Evolutionary conservation across 352 stramenopile species (phyloP).

Genomic region (Saprolegnia diclina): DNA sequence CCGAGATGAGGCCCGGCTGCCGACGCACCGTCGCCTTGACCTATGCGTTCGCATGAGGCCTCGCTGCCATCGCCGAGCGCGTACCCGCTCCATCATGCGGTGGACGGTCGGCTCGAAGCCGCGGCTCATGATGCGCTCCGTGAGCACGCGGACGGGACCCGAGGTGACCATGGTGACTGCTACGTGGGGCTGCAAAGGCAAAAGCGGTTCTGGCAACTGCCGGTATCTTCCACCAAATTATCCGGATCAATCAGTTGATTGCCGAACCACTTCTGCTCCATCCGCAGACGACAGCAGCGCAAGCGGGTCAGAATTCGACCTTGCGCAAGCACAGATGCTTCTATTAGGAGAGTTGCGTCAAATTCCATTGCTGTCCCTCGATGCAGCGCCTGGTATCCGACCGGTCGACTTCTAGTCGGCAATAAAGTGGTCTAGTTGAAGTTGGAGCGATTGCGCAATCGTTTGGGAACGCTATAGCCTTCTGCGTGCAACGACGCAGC

Average conservation of each 20-base stretch:
- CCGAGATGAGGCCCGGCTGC: conserved; percentile 66
- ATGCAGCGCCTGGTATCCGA: background rate
- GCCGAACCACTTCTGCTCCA: background rate
- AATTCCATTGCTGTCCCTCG: background rate
- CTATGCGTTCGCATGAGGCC: conserved; percentile 27
- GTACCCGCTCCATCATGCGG: conserved; percentile 73
- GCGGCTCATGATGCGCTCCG: conserved; percentile 83
- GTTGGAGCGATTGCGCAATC: background rate
- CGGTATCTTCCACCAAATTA: background rate
- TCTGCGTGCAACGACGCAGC: too few relatives aligned
- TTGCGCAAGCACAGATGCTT: too few relatives aligned
- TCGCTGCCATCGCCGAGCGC: background rate
- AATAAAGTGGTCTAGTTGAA: background rate
- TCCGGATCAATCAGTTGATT: background rate
- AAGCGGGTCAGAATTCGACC: too few relatives aligned
- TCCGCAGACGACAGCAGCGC: too few relatives aligned
- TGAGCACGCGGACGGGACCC: conserved; percentile 61
- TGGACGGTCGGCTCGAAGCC: conserved; percentile 78
- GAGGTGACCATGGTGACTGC: background rate
- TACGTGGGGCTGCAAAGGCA: background rate
- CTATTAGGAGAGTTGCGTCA: too few relatives aligned
- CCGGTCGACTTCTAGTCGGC: background rate
- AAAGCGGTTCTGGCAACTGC: background rate
- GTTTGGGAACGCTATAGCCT: background rate
- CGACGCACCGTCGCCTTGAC: conserved; percentile 74